Conservation (phyloP, 768 basidiomycete genomes). For the Auriscalpium microsporum region DNA sequence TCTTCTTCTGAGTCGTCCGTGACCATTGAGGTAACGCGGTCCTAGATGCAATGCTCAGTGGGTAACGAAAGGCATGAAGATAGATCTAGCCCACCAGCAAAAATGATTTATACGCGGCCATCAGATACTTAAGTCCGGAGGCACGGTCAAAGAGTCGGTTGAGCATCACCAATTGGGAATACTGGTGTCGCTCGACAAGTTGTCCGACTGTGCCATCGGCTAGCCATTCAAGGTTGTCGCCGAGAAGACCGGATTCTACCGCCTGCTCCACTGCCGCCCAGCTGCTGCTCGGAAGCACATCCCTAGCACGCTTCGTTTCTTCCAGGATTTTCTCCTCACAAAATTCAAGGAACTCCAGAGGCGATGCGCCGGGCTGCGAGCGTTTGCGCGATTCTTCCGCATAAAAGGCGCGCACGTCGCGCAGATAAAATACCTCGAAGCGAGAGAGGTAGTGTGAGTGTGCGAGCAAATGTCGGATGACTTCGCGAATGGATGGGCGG, state of each 20-base stretch:
- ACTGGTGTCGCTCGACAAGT: slow-evolving; percentile 41
- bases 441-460: slow-evolving; percentile 47
- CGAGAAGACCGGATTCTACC: slow-evolving; percentile 46
- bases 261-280: slow-evolving; percentile 43
- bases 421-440: slow-evolving; percentile 51
- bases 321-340: slow-evolving; percentile 39
- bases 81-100: slow-evolving; percentile 39
- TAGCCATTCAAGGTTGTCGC: slow-evolving; percentile 35
- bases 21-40: slow-evolving; percentile 54
- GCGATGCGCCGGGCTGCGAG: slow-evolving; percentile 30
- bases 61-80: not conserved
- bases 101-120: slow-evolving; percentile 51
- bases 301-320: slow-evolving; percentile 48
- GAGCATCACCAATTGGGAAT: slow-evolving; percentile 39
- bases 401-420: slow-evolving; percentile 46
- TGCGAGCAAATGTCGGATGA: slow-evolving; percentile 49
- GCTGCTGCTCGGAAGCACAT: slow-evolving; percentile 41
- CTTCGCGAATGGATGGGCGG: slow-evolving; percentile 34
- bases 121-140: slow-evolving; percentile 42
- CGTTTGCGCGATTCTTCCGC: slow-evolving; percentile 36
- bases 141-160: slow-evolving; percentile 58
- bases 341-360: slow-evolving; percentile 47
- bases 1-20: slow-evolving; percentile 56
- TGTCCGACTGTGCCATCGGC: slow-evolving; percentile 37
- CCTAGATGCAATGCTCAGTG: slow-evolving; percentile 27